phyloP scores from a whole-genome alignment of 2,329 filamentous ascomycete genomes.

The Alternaria alternata region DNA sequence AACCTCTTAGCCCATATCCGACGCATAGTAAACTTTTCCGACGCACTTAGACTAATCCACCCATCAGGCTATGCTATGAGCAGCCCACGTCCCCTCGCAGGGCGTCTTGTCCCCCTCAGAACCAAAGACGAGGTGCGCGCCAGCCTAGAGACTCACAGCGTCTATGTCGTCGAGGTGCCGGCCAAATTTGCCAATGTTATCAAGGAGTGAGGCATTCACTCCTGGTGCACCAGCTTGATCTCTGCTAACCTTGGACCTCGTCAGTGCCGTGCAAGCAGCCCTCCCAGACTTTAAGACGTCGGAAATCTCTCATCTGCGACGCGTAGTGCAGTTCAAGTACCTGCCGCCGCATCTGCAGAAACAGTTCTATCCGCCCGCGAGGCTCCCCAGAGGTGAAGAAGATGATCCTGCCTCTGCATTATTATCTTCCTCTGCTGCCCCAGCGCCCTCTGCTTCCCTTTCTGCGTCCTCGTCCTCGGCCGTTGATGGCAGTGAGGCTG shows the following conservation, averaged over 20 bases:
- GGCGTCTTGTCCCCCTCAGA: constrained; percentile 52
- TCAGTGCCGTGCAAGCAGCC: constrained; percentile 57
- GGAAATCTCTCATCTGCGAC: constrained; percentile 69
- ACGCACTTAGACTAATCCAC: constrained; percentile 4
- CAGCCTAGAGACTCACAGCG: constrained; percentile 64
- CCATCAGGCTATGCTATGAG: constrained; percentile 37
- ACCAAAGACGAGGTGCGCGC: constrained; percentile 61
- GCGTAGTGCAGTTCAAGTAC: constrained; percentile 76
- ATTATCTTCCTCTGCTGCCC: constrained; percentile 34
- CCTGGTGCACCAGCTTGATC: constrained; percentile 16
- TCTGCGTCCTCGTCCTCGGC: constrained; percentile 11
- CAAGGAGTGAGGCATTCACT: constrained; percentile 67
- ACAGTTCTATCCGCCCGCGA: constrained; percentile 42
- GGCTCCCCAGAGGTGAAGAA: constrained; percentile 46
- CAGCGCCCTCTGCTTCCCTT: constrained; percentile 19
- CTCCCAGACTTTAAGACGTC: constrained; percentile 54
- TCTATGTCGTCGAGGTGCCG: constrained; percentile 76
- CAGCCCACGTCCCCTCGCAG: constrained; percentile 25
- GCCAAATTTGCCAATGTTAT: constrained; percentile 75
- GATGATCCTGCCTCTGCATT: constrained; percentile 40
- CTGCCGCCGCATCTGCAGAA: constrained; percentile 68
- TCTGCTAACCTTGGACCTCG: constrained; percentile 24
- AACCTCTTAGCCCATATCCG: constrained; percentile 3
- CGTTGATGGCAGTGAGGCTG: constrained; percentile 17
- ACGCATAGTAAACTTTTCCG: constrained; percentile 7